Evolutionary conservation across 2,329 filamentous ascomycete species (phyloP).

Genomic region (Paraconiothyrium sp.): DNA sequence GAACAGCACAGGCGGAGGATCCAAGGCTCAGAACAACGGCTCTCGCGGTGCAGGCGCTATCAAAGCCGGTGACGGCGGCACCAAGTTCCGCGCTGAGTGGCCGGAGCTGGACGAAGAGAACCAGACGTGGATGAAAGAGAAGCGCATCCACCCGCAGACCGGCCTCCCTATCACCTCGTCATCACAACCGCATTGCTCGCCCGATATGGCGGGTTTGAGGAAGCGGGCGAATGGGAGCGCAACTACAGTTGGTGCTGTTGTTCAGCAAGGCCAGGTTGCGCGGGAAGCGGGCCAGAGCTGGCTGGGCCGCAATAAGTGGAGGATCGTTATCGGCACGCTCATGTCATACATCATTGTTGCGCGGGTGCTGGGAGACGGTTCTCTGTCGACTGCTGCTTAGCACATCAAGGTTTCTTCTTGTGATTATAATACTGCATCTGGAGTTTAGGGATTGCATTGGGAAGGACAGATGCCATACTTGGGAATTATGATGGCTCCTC

Average conservation of each 20-base stretch:
- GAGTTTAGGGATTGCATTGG: constrained; percentile 18
- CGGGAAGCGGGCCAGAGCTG: constrained; percentile 83
- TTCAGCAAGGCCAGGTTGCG: constrained; percentile 80
- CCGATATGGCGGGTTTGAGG: constrained; percentile 69
- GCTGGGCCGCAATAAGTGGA: constrained; percentile 81
- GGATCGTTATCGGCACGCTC: constrained; percentile 73
- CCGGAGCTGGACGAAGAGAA: constrained; percentile 89
- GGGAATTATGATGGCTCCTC: neutral
- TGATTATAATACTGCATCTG: constrained; percentile 2
- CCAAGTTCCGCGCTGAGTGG: constrained; percentile 91
- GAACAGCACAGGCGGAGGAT: constrained; percentile 93
- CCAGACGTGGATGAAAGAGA: constrained; percentile 87
- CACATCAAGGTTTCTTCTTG: neutral
- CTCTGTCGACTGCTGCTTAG: constrained; percentile 25
- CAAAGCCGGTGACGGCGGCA: constrained; percentile 89
- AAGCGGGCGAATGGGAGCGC: constrained; percentile 68
- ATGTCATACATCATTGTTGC: constrained; percentile 87
- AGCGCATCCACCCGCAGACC: constrained; percentile 79
- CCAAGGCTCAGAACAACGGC: constrained; percentile 58
- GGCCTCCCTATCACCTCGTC: constrained; percentile 71
- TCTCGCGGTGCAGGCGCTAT: constrained; percentile 73
- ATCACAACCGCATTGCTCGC: constrained; percentile 65
- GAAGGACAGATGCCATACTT: neutral
- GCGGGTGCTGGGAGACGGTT: constrained; percentile 70
- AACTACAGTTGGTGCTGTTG: constrained; percentile 66